Conservation (phyloP, 495 filamentous ascomycete species). For the Penicillium atrosanguineum region DNA sequence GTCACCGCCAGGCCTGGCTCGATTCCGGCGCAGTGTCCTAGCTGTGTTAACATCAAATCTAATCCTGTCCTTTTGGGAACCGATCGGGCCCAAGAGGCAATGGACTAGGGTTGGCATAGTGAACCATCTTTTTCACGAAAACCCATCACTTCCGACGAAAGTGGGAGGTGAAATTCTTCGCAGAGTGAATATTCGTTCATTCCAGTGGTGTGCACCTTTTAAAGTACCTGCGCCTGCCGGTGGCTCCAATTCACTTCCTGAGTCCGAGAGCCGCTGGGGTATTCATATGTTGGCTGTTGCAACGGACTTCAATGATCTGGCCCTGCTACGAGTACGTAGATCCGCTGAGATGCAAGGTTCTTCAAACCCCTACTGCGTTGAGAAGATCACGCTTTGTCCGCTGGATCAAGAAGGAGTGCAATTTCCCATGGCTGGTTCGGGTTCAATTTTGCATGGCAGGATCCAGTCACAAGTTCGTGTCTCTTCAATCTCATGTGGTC, state of each 20-base stretch:
- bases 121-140: conserved; percentile 33
- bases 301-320: conserved; percentile 44
- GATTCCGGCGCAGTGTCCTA: conserved; percentile 56
- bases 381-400: conserved; percentile 26
- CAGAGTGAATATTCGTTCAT: conserved; percentile 37
- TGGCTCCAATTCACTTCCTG: conserved; percentile 4
- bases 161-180: conserved; percentile 17
- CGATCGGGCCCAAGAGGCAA: conserved; percentile 31
- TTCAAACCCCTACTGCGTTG: conserved; percentile 13
- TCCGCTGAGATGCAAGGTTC: background rate
- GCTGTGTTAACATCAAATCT: conserved; percentile 60
- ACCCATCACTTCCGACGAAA: conserved; percentile 16
- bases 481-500: conserved; percentile 34
- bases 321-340: conserved; percentile 26
- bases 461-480: conserved; percentile 22
- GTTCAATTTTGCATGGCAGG: conserved; percentile 30
- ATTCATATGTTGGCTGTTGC: conserved; percentile 33
- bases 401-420: conserved; percentile 10
- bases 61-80: conserved; percentile 46
- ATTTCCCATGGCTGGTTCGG: conserved; percentile 15
- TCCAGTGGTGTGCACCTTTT: conserved; percentile 41
- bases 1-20: conserved; percentile 60
- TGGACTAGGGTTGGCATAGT: conserved; percentile 47
- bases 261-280: conserved; percentile 41
- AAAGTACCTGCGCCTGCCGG: conserved; percentile 15